A percentile compares a stretch with the other conserved stretches of the same genome.
Conservation (phyloP, 2,329 filamentous ascomycete species). For the Paecilomyces niveus region DNA sequence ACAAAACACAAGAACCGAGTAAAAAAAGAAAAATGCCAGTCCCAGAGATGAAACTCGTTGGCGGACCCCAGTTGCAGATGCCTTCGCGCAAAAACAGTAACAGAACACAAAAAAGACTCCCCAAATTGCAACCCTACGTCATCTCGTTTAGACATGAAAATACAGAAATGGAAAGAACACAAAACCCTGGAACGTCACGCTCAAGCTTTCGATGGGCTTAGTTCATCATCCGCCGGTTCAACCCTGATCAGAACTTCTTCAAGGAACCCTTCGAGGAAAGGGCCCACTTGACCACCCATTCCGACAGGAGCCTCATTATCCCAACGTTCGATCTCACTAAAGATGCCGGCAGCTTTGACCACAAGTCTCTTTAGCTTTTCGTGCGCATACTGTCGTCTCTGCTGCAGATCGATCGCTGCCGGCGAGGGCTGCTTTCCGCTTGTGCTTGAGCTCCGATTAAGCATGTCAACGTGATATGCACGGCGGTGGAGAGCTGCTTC, state of each 20-base stretch:
- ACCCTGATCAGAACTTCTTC: constrained; percentile 91
- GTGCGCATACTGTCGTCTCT: constrained; percentile 67
- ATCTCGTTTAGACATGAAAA: neutral
- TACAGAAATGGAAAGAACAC: neutral
- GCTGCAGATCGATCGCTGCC: constrained; percentile 42
- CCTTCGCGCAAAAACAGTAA: neutral
- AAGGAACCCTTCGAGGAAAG: constrained; percentile 82
- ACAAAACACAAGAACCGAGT: neutral
- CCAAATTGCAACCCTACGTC: neutral
- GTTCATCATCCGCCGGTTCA: constrained; percentile 70
- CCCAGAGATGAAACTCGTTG: neutral
- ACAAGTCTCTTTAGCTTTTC: constrained; percentile 77
- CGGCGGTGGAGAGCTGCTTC: constrained; percentile 85
- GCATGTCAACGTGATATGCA: constrained; percentile 46
- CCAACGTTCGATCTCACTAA: constrained; percentile 82
- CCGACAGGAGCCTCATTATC: constrained; percentile 83
- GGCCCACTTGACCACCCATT: constrained; percentile 85
- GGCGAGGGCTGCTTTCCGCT: constrained; percentile 12
- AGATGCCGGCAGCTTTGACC: constrained; percentile 72
- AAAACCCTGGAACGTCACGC: neutral
- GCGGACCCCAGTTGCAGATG: neutral
- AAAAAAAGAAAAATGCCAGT: neutral
- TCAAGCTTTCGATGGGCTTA: neutral
- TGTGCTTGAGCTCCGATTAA: constrained; percentile 17
- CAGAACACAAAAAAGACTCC: neutral